Conservation (phyloP, 1,284 basidiomycete species). For the Trichosporon faecale region DNA sequence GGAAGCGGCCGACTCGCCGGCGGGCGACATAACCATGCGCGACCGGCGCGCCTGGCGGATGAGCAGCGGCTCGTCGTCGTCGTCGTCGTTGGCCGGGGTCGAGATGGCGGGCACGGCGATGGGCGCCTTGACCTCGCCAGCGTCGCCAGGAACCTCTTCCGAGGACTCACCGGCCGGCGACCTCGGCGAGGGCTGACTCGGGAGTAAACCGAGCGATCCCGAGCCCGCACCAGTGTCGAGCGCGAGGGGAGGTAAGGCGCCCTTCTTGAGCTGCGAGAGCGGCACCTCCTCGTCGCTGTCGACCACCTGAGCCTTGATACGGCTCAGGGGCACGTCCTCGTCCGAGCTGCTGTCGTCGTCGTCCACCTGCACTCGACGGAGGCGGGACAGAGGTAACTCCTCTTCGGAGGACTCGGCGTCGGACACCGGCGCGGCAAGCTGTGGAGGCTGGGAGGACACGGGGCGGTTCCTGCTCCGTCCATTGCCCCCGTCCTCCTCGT, state of each 20-base stretch:
- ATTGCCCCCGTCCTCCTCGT: slow-evolving; percentile 18
- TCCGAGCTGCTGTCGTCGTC: slow-evolving; percentile 37
- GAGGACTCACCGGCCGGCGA: background rate
- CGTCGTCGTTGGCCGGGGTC: slow-evolving; percentile 15
- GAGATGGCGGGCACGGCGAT: background rate
- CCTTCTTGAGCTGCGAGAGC: slow-evolving; percentile 30
- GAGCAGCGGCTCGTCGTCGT: slow-evolving; percentile 35
- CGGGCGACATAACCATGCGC: background rate
- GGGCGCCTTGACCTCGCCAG: background rate
- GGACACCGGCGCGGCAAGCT: background rate
- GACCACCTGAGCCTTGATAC: slow-evolving; percentile 16
- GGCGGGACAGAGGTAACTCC: slow-evolving; percentile 33
- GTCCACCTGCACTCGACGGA: slow-evolving; percentile 21
- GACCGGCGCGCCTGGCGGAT: slow-evolving; percentile 15
- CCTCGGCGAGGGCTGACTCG: background rate
- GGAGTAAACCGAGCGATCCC: slow-evolving; percentile 23
- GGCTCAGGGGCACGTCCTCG: slow-evolving; percentile 45
- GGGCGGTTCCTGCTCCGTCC: slow-evolving; percentile 2
- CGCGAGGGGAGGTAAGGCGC: background rate
- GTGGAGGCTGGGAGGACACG: background rate
- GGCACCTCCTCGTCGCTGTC: slow-evolving; percentile 44
- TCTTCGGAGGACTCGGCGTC: slow-evolving; percentile 26
- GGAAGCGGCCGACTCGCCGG: background rate
- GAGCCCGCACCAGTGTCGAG: background rate
- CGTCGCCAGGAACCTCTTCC: background rate